Conservation (phyloP, 2,329 filamentous ascomycete species). For the Xenoacremonium recifei region DNA sequence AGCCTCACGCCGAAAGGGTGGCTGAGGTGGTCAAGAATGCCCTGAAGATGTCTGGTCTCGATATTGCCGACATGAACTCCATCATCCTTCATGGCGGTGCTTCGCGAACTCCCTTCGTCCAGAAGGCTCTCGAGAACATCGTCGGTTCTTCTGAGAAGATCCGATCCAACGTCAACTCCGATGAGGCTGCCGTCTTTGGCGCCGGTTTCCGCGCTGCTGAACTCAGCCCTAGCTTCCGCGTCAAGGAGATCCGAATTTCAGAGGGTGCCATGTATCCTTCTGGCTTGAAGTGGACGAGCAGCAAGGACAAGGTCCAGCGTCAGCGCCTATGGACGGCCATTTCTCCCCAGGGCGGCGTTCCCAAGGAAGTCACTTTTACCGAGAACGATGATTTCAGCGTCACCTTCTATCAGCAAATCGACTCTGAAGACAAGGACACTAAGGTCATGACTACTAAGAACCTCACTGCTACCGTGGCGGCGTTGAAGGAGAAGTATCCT, state of each 20-base stretch:
- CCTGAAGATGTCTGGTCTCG: conserved; percentile 69
- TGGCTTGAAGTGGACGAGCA: conserved; percentile 70
- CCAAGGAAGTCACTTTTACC: conserved; percentile 83
- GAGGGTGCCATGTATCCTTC: conserved; percentile 75
- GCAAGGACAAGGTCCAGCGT: conserved; percentile 67
- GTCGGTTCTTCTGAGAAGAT: conserved; percentile 75
- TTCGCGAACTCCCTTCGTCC: conserved; percentile 89
- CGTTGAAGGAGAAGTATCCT: conserved; percentile 71
- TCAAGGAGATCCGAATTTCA: conserved; percentile 90
- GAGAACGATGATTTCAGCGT: conserved; percentile 80
- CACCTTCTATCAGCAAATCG: conserved; percentile 73
- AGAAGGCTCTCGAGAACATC: conserved; percentile 78
- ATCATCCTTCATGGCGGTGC: conserved; percentile 92
- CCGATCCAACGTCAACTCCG: conserved; percentile 91
- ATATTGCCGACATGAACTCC: conserved; percentile 76
- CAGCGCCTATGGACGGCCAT: conserved; percentile 81
- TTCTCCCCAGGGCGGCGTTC: conserved; percentile 69
- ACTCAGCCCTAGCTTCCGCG: conserved; percentile 91
- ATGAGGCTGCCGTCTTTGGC: conserved; percentile 94
- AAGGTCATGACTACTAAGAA: conserved; percentile 75
- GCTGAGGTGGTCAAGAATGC: conserved; percentile 69
- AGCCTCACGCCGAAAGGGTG: conserved; percentile 67
- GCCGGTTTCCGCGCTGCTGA: conserved; percentile 92
- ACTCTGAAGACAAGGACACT: conserved; percentile 57
- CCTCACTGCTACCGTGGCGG: conserved; percentile 76